Conservation (phyloP, 192 early-diverging fungal genomes). For the Chytriomyces hyalinus region DNA sequence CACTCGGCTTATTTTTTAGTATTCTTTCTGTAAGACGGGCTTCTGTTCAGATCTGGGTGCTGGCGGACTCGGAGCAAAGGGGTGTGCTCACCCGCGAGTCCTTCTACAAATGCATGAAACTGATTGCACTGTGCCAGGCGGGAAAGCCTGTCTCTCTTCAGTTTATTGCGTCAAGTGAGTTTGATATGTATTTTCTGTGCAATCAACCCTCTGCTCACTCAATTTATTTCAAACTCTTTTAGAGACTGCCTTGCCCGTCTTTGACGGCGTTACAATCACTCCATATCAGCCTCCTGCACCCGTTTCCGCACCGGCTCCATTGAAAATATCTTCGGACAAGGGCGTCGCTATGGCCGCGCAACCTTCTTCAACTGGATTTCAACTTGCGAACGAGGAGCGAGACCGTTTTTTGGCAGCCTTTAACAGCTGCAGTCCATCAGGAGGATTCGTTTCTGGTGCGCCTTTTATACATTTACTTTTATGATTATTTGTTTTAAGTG, state of each 20-base stretch:
- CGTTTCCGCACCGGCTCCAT: conserved; percentile 21
- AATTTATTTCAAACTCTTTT: neutral
- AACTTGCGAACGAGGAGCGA: conserved; percentile 53
- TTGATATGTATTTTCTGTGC: neutral
- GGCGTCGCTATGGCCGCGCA: conserved; percentile 6
- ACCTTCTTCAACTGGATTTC: conserved; percentile 19
- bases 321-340: neutral
- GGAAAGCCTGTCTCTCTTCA: conserved; percentile 64
- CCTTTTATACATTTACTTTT: neutral
- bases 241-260: conserved; percentile 61
- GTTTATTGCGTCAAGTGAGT: conserved; percentile 56
- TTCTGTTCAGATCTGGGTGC: conserved; percentile 76
- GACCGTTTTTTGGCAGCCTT: conserved; percentile 70
- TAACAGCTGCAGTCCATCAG: conserved; percentile 57
- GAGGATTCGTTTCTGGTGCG: conserved; percentile 51
- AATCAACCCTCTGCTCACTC: neutral
- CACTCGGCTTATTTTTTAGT: conserved; percentile 25
- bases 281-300: conserved; percentile 12
- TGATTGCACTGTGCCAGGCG: conserved; percentile 85
- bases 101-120: conserved; percentile 83
- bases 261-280: conserved; percentile 53
- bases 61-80: conserved; percentile 76
- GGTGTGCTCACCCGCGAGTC: conserved; percentile 74
- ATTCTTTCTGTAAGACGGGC: conserved; percentile 9
- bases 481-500: too few species aligned